These are phyloP conservation scores for Colletotrichum lupini DNA, from an alignment of 2,329 filamentous ascomycete genomes.

Conservation along the genomic window DNA sequence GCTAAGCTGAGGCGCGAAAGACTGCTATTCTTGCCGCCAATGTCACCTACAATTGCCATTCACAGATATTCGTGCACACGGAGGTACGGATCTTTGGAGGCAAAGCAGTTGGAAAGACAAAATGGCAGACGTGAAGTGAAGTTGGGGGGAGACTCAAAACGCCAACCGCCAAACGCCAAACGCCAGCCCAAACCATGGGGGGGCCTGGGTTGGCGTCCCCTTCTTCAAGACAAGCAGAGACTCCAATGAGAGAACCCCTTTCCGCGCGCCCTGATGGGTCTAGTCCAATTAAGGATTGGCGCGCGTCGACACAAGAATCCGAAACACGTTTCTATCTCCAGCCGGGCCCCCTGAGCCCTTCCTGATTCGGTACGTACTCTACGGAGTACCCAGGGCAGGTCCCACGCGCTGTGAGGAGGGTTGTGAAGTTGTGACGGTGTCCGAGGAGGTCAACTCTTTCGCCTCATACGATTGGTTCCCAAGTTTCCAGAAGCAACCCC, in stretches of 20 bases:
- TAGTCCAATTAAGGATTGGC: not conserved
- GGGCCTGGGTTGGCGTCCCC: not conserved
- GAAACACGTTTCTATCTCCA: constrained; percentile 23
- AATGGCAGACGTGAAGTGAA: not conserved
- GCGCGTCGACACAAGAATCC: constrained; percentile 1
- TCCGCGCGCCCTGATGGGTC: not conserved
- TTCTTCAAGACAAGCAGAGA: not conserved
- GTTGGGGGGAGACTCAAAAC: not conserved
- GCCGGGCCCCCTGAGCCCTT: constrained; percentile 1
- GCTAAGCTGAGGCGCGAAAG: constrained; percentile 1
- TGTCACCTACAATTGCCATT: not conserved
- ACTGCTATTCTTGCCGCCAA: constrained; percentile 2
- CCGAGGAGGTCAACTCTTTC: not conserved
- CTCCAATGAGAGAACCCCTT: not conserved
- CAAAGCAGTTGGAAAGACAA: not conserved
- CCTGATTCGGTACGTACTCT: not conserved
- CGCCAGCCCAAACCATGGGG: not conserved
- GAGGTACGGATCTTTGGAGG: too few relatives aligned
- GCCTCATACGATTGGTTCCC: constrained; percentile 10
- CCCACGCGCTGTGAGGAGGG: not conserved
- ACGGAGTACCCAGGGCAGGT: not conserved
- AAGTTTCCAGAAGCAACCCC: not conserved
- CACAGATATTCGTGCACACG: not conserved
- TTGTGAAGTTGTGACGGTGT: not conserved
- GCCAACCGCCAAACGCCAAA: not conserved